These are phyloP conservation scores for Gossypium aridum DNA, from an alignment of 441 rosid genomes.

Conservation along the genomic window DNA sequence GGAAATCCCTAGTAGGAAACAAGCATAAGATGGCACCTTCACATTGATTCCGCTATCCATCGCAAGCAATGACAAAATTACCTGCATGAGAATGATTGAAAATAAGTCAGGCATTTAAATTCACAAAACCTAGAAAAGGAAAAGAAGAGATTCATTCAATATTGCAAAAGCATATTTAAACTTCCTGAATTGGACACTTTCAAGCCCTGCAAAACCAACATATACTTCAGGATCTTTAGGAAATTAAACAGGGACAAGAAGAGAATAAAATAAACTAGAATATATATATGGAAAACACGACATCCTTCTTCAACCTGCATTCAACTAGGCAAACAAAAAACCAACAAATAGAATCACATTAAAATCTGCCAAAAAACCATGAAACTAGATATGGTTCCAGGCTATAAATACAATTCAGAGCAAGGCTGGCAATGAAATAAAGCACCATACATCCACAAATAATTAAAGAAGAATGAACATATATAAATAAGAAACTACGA, in stretches of 20 bases:
- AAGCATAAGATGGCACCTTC: background rate
- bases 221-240: constrained; percentile 30
- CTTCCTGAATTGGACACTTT: constrained; percentile 48
- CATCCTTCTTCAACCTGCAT: constrained; percentile 29
- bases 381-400: background rate
- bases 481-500: background rate
- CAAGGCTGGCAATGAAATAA: background rate
- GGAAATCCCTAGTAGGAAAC: background rate
- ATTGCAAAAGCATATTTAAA: constrained; percentile 23
- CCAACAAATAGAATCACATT: constrained; percentile 10
- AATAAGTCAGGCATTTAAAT: constrained; percentile 3
- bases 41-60: background rate
- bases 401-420: background rate
- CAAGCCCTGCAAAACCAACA: constrained; percentile 73
- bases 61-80: background rate
- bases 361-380: background rate
- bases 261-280: constrained; percentile 9
- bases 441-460: background rate
- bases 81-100: constrained; percentile 21
- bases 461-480: too few species aligned
- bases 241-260: constrained; percentile 18
- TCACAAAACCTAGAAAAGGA: constrained; percentile 44
- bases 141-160: constrained; percentile 7
- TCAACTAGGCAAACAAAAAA: constrained; percentile 12
- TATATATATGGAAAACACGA: constrained; percentile 7